Evolutionary conservation across 306 rosid species (phyloP), one percentile per base, ranked within the genome.

Genomic region (Sindora glabra): DNA sequence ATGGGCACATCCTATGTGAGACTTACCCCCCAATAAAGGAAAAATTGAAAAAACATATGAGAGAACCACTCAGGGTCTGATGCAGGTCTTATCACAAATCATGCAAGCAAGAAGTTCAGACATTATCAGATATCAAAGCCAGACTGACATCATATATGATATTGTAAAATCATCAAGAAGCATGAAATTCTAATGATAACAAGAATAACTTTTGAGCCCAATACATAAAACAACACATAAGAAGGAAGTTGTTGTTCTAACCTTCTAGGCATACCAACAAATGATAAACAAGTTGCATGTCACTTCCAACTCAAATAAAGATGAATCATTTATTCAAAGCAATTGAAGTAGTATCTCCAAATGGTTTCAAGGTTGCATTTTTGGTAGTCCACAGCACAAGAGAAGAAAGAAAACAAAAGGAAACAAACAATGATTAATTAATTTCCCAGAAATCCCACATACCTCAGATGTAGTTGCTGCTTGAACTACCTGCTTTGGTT

Each of bases 381-480:
- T n/a, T n/a, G n/a, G 48, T 11, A 47, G 52, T 10, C 37, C 30
- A 41, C 37, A 56, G 10, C 42, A 42, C 10, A 14, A 23, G 52
- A 15, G 40, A 18, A n/a, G 21, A 13, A 9, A 17, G 38, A 5
- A 48, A 26, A 44, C 39, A 16, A 9, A 6, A 6, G 13, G 30
- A 25, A 34, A 40, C 30, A 33, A 12, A 13, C 39, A 50, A 34
- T 16, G 64, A 59, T 4, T 49, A 24, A 30, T 38, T 17, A 52
- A 17, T 75, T 37, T 25, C 36, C 38, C 15, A 12, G 44, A 68
- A 62, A 59, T 25, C 51, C 22, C 11, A n/a, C 45, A 38, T 70
- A 90, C 97, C 90, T 80, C 78, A 73, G 83, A 69, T 51, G 77
- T 13, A 37, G 64, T 21, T 29, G 57, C 48, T 58, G 76, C 58